Evolutionary conservation across 2,329 filamentous ascomycete genomes (phyloP).

Genomic region (Ceratocystis eucalypticola): DNA sequence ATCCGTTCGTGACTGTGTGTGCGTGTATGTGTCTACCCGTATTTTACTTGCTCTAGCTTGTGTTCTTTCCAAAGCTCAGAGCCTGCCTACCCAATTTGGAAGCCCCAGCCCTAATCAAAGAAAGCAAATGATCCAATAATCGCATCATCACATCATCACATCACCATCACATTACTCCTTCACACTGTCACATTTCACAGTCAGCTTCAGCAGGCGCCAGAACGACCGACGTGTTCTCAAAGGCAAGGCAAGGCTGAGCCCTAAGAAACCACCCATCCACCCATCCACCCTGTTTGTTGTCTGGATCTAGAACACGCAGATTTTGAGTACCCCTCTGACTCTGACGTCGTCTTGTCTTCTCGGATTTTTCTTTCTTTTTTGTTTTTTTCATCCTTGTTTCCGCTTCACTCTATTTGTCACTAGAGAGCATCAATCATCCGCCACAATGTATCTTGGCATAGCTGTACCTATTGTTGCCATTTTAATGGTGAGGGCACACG

Average conservation of each 20-base stretch:
- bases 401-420: not conserved
- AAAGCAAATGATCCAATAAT: not conserved
- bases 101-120: not conserved
- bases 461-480: constrained; percentile 44
- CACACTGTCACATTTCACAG: not conserved
- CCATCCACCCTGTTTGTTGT: too few relatives aligned
- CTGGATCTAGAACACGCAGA: too few relatives aligned
- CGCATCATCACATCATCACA: not conserved
- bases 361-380: not conserved
- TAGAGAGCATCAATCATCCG: not conserved
- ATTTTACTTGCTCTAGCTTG: not conserved
- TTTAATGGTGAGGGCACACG: constrained; percentile 54
- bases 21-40: not conserved
- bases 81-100: not conserved
- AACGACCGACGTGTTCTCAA: not conserved
- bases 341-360: not conserved
- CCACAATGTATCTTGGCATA: constrained; percentile 42
- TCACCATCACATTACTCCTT: not conserved
- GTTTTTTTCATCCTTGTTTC: not conserved
- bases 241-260: not conserved
- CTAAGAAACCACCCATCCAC: not conserved
- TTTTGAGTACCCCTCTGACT: not conserved
- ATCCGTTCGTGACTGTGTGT: not conserved
- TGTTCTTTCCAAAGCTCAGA: not conserved
- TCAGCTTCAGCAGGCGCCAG: not conserved